A percentile compares a stretch with the other conserved stretches of the same genome.
Evolutionary conservation across 2,329 filamentous ascomycete genomes (phyloP).

Genomic region (Penicillium sp.): DNA sequence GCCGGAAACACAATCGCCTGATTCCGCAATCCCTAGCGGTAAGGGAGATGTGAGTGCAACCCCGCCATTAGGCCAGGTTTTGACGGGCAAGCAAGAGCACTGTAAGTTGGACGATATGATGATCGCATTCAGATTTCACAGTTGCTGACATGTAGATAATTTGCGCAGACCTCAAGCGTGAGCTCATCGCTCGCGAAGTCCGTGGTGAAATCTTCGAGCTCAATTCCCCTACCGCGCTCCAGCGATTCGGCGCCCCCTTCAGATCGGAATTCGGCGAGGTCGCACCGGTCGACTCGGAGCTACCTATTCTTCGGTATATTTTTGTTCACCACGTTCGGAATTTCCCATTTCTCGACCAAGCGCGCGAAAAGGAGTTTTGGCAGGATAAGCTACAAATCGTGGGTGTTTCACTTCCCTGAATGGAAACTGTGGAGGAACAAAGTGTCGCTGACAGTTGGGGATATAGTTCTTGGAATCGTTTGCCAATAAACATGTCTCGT

Average conservation of each 20-base stretch:
- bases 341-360: conserved; percentile 96
- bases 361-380: conserved; percentile 98
- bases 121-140: neutral
- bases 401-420: conserved; percentile 43
- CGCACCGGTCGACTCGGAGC: conserved; percentile 85
- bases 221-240: conserved; percentile 89
- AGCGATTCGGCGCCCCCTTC: conserved; percentile 94
- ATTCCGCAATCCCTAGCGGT: conserved; percentile 17
- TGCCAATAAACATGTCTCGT: conserved; percentile 94
- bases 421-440: neutral
- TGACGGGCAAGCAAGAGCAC: conserved; percentile 98
- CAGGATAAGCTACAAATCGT: conserved; percentile 96
- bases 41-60: conserved; percentile 20
- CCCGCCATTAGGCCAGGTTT: conserved; percentile 55
- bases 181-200: conserved; percentile 87
- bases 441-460: conserved; percentile 4
- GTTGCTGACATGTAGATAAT: conserved; percentile 10
- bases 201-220: conserved; percentile 88
- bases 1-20: conserved; percentile 9
- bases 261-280: conserved; percentile 90
- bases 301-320: conserved; percentile 91
- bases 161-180: conserved; percentile 80
- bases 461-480: conserved; percentile 90
- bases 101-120: conserved; percentile 58
- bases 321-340: conserved; percentile 98